Percentiles rank a stretch among this genome's conserved stretches.
Conservation (phyloP, 192 early-diverging fungal species). For the Coemansia sp. region DNA sequence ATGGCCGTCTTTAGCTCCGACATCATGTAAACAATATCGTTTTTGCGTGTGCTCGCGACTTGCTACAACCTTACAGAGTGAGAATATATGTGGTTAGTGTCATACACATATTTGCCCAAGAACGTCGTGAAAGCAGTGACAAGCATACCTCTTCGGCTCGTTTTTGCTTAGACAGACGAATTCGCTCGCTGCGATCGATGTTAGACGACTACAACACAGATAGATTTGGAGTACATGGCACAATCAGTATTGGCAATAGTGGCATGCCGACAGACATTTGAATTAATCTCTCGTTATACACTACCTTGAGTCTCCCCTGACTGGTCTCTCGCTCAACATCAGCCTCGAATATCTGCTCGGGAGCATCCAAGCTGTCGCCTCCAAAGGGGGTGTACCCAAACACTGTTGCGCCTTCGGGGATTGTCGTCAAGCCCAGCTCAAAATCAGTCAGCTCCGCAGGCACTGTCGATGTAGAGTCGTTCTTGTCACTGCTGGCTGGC, state of each 20-base stretch:
- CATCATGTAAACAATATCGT: slow-evolving; percentile 41
- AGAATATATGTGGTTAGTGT: not conserved
- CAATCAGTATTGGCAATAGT: not conserved
- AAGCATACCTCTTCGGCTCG: slow-evolving; percentile 36
- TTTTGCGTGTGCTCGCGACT: slow-evolving; percentile 9
- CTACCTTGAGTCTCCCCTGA: slow-evolving; percentile 1
- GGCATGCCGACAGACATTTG: not conserved
- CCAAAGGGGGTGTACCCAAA: slow-evolving; percentile 33
- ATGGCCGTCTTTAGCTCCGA: slow-evolving; percentile 46
- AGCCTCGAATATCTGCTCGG: slow-evolving; percentile 40
- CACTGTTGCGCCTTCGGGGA: slow-evolving; percentile 23
- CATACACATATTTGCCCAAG: not conserved
- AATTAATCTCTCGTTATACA: not conserved
- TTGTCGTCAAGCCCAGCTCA: not conserved
- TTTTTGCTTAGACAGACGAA: slow-evolving; percentile 27
- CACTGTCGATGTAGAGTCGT: not conserved
- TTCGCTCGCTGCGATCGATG: slow-evolving; percentile 48
- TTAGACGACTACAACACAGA: slow-evolving; percentile 7
- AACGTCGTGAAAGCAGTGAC: not conserved
- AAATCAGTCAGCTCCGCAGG: not conserved
- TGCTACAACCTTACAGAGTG: slow-evolving; percentile 18
- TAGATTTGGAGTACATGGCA: not conserved
- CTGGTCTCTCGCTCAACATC: slow-evolving; percentile 19
- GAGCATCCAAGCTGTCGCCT: slow-evolving; percentile 22
- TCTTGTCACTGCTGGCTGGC: not conserved